phyloP scores from a whole-genome alignment of 1,139 yeast genomes.

The Kurtzmaniella natalensis region DNA sequence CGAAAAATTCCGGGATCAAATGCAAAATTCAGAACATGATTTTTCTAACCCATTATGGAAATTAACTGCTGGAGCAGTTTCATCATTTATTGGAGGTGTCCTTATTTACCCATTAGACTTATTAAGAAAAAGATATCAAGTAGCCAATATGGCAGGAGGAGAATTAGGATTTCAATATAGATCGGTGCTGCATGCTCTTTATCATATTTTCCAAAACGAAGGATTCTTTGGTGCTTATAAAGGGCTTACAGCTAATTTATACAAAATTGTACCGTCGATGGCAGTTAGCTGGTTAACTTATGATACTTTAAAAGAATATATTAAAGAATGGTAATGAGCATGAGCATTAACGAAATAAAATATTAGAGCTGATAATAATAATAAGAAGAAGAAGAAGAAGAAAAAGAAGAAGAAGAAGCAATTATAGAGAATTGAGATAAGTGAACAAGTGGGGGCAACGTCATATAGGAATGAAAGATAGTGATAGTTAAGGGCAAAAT shows the following conservation, averaged over 20 bases:
- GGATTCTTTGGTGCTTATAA: slow-evolving; percentile 82
- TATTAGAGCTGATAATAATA: neutral
- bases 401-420: neutral
- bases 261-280: slow-evolving; percentile 91
- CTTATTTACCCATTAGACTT: slow-evolving; percentile 89
- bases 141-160: slow-evolving; percentile 74
- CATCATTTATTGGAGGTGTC: slow-evolving; percentile 69
- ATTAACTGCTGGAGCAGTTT: slow-evolving; percentile 74
- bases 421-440: too few species aligned
- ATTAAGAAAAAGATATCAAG: slow-evolving; percentile 85
- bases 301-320: slow-evolving; percentile 54
- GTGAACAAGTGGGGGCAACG: too few species aligned
- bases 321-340: slow-evolving; percentile 28
- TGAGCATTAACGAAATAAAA: neutral
- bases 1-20: slow-evolving; percentile 67
- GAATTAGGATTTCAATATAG: slow-evolving; percentile 77
- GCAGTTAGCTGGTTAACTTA: slow-evolving; percentile 92
- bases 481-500: too few species aligned
- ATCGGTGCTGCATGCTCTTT: slow-evolving; percentile 68
- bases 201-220: slow-evolving; percentile 63
- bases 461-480: too few species aligned
- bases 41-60: slow-evolving; percentile 51
- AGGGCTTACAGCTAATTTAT: slow-evolving; percentile 83
- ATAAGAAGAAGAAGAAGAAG: neutral
- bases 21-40: slow-evolving; percentile 32